Evolutionary conservation across 495 filamentous ascomycete genomes (phyloP).

Genomic region (Xylaria flabelliformis): DNA sequence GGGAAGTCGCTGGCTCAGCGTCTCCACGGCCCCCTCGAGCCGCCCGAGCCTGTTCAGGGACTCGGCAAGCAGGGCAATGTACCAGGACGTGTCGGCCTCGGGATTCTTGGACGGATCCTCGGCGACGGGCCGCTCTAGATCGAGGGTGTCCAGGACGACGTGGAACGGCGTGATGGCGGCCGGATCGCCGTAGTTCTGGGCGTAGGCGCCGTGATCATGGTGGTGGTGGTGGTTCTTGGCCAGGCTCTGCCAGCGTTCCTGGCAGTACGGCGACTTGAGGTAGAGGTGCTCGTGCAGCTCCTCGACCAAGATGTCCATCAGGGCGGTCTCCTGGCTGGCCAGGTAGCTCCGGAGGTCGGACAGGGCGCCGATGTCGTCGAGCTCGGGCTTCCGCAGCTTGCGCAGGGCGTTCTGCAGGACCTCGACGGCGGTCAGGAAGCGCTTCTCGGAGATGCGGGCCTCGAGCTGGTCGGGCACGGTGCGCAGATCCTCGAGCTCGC

Average conservation of each 20-base stretch:
- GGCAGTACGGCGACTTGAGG: slow-evolving; percentile 94
- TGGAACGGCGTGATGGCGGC: slow-evolving; percentile 66
- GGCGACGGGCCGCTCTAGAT: slow-evolving; percentile 68
- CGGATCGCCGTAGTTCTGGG: slow-evolving; percentile 54
- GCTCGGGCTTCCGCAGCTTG: slow-evolving; percentile 81
- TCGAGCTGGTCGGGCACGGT: slow-evolving; percentile 92
- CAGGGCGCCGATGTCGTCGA: slow-evolving; percentile 90
- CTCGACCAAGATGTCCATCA: slow-evolving; percentile 94
- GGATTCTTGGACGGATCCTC: slow-evolving; percentile 92
- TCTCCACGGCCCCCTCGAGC: slow-evolving; percentile 83
- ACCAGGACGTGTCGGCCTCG: slow-evolving; percentile 92
- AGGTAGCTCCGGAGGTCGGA: slow-evolving; percentile 87
- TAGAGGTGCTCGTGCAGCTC: slow-evolving; percentile 98
- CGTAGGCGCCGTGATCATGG: slow-evolving; percentile 44
- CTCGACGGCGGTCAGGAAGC: slow-evolving; percentile 91
- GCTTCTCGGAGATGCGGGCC: slow-evolving; percentile 91
- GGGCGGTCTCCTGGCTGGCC: slow-evolving; percentile 84
- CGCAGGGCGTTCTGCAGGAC: slow-evolving; percentile 85
- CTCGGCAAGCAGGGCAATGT: slow-evolving; percentile 87
- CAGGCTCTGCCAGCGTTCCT: slow-evolving; percentile 87
- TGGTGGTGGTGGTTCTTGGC: slow-evolving; percentile 49
- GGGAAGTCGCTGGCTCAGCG: slow-evolving; percentile 88
- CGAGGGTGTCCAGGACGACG: slow-evolving; percentile 77
- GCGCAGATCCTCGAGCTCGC: slow-evolving; percentile 86
- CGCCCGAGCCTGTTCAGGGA: slow-evolving; percentile 85